Evolutionary conservation across 768 basidiomycete species (phyloP), one percentile per base, ranked within the genome.

Genomic region (Dacryopinax primogenitus): DNA sequence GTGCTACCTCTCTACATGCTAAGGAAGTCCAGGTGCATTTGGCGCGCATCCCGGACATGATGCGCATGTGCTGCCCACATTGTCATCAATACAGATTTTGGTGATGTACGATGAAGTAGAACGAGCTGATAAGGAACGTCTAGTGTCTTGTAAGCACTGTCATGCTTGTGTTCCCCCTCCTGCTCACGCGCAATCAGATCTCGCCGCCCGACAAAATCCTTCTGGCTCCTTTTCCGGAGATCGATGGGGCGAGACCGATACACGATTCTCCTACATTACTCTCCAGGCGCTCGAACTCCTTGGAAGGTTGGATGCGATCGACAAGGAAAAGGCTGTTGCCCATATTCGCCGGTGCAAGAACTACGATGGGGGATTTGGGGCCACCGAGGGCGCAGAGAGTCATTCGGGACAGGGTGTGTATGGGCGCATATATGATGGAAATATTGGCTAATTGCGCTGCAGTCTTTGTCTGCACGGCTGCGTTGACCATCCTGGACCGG

Each of bases 281-380:
- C 80, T 95, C 64, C 84, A 81, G 63, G 85, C 87, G 0, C 78
- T 98, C 0, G 88, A 91, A 0, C 81, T 97, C 21, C 83, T 98
- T 13, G 88, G 88, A 1, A 79, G 81, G 33, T 78, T 96, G 35
- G 80, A 86, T 66, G 79, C 80, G 23, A 77, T 97, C 45, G 84
- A 92, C 45, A 41, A 69, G 23, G 84, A 85, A 32, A 83, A 79
- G 70, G 85, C 89, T 0, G 83, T 89, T 9, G 77, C 75, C 6
- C 92, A 95, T 74, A 82, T 98, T 45, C 73, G 76, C 26, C 77
- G 81, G 35, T 97, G 96, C 76, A 81, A 80, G 71, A 99, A 98
- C 74, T 97, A 92, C 73, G 96, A 99, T 72, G 94, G 94, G 2
- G 96, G 92, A 0, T 99, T 95, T 71, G 95, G 96, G 28, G 85